Evolutionary conservation across 768 basidiomycete genomes (phyloP).

Genomic region (Stropharia rugosoannulata): DNA sequence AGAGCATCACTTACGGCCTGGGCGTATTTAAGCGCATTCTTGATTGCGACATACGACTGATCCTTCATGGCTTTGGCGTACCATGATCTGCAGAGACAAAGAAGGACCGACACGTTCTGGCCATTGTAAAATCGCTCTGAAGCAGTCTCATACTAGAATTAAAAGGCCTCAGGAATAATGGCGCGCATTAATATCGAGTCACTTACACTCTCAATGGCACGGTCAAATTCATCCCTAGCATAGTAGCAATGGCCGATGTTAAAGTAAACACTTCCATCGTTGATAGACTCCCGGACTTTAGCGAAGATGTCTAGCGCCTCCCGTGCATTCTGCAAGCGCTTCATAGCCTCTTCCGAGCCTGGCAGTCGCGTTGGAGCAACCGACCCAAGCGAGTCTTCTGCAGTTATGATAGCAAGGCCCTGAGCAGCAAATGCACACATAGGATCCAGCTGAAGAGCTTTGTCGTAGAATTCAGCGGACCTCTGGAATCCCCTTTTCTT

Average conservation of each 20-base stretch:
- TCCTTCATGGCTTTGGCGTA: conserved; percentile 93
- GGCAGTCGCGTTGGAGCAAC: conserved; percentile 46
- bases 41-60: conserved; percentile 79
- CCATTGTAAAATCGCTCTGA: conserved; percentile 74
- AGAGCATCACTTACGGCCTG: conserved; percentile 55
- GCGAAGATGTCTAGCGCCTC: conserved; percentile 90
- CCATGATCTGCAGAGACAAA: conserved; percentile 91
- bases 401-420: conserved; percentile 90
- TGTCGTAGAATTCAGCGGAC: conserved; percentile 90
- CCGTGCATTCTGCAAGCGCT: conserved; percentile 69
- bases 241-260: conserved; percentile 98
- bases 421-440: conserved; percentile 92
- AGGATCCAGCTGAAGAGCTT: conserved; percentile 82
- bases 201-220: conserved; percentile 92
- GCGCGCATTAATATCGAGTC: background rate
- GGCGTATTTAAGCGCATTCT: conserved; percentile 79
- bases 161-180: background rate
- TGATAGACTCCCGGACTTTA: conserved; percentile 85
- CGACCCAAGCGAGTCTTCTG: conserved; percentile 84
- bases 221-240: conserved; percentile 89
- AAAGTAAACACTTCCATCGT: conserved; percentile 82
- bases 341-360: conserved; percentile 60
- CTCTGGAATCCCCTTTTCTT: conserved; percentile 76
- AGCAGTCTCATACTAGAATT: conserved; percentile 84
- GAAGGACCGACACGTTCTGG: conserved; percentile 71